Evolutionary conservation across 352 stramenopile genomes (phyloP).

Genomic region (Saprolegnia diclina): DNA sequence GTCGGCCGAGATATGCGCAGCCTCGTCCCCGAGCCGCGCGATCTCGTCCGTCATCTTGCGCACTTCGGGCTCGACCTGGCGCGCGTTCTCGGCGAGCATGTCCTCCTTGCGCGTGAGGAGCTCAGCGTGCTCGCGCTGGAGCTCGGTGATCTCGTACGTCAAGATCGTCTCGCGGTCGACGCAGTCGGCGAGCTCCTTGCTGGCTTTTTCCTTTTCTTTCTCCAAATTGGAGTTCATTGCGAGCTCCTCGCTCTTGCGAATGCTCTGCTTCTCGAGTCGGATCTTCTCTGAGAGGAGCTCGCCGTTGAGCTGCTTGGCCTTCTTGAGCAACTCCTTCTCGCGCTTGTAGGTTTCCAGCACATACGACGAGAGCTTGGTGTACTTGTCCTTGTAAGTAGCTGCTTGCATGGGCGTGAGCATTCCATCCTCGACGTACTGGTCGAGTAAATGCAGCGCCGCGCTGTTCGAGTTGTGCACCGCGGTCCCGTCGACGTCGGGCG

Average conservation of each 20-base stretch:
- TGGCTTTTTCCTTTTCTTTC: constrained; percentile 68
- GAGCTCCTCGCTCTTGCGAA: constrained; percentile 76
- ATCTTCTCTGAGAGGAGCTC: constrained; percentile 84
- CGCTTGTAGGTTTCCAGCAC: constrained; percentile 76
- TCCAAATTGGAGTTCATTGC: constrained; percentile 64
- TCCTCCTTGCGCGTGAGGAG: constrained; percentile 63
- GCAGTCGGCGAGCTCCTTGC: constrained; percentile 71
- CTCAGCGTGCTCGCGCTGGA: constrained; percentile 76
- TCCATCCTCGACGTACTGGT: constrained; percentile 81
- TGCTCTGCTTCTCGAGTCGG: constrained; percentile 78
- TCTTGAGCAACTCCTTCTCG: constrained; percentile 71
- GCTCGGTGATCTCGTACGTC: constrained; percentile 82
- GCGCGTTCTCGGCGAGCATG: constrained; percentile 66
- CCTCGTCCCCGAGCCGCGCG: constrained; percentile 56
- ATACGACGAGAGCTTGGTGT: constrained; percentile 56
- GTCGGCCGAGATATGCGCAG: constrained; percentile 57
- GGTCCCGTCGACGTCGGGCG: constrained; percentile 1
- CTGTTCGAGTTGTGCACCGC: constrained; percentile 24
- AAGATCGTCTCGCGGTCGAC: constrained; percentile 76
- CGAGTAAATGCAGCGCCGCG: constrained; percentile 62
- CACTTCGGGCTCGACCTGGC: constrained; percentile 82
- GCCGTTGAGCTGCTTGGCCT: constrained; percentile 78
- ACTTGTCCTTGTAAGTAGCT: constrained; percentile 79
- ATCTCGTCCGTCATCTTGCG: constrained; percentile 66
- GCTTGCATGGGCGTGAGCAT: constrained; percentile 75